These are phyloP conservation scores for Lasiosphaeris hirsuta DNA, from an alignment of 495 filamentous ascomycete genomes.

Conservation along the genomic window DNA sequence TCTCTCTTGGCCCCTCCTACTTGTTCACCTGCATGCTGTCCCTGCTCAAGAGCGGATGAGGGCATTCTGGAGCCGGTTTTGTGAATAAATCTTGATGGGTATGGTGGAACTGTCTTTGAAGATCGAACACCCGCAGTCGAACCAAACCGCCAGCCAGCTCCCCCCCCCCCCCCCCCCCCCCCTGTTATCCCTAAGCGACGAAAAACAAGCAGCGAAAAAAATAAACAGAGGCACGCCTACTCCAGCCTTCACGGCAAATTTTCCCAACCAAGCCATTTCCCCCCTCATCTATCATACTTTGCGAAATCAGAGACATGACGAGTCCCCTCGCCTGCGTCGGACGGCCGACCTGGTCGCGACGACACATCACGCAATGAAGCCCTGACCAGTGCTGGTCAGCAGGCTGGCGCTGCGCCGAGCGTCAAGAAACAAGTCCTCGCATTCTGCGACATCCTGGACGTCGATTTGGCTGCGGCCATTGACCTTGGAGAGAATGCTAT, in stretches of 20 bases:
- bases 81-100: neutral
- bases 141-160: slow-evolving; percentile 14
- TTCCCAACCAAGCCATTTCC: slow-evolving; percentile 26
- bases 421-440: slow-evolving; percentile 86
- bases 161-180: slow-evolving; percentile 3
- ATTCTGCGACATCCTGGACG: slow-evolving; percentile 79
- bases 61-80: neutral
- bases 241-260: slow-evolving; percentile 29
- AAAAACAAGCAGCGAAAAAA: slow-evolving; percentile 9
- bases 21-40: slow-evolving; percentile 10
- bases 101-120: neutral
- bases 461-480: slow-evolving; percentile 75
- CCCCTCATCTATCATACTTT: slow-evolving; percentile 32
- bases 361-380: slow-evolving; percentile 54
- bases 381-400: slow-evolving; percentile 58
- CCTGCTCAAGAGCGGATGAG: neutral
- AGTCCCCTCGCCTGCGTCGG: slow-evolving; percentile 25
- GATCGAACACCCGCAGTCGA: slow-evolving; percentile 1
- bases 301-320: slow-evolving; percentile 38
- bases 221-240: slow-evolving; percentile 17
- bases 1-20: slow-evolving; percentile 11
- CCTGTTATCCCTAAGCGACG: neutral
- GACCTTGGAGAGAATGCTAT: slow-evolving; percentile 54
- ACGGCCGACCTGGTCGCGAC: slow-evolving; percentile 4
- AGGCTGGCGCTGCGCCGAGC: slow-evolving; percentile 76